These are phyloP conservation scores for Pistacia atlantica DNA, from an alignment of 345 rosid species.

Conservation along the genomic window DNA sequence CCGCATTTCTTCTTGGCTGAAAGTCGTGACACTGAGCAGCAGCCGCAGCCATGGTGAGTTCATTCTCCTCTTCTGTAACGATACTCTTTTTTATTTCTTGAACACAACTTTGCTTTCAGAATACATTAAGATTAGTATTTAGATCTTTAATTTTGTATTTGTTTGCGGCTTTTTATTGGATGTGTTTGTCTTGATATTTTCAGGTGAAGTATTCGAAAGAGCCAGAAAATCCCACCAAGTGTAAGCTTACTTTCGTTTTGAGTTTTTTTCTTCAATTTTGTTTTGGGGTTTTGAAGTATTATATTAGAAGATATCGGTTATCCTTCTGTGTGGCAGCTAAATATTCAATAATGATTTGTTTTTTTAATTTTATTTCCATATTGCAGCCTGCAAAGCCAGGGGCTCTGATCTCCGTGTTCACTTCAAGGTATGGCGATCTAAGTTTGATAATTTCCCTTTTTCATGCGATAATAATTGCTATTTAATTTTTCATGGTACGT, in stretches of 20 bases:
- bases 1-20: neutral
- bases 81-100: neutral
- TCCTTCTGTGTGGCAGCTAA: neutral
- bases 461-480: neutral
- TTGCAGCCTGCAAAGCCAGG: conserved; percentile 76
- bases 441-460: neutral
- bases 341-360: conserved; percentile 7
- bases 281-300: neutral
- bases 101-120: neutral
- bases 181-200: conserved; percentile 15
- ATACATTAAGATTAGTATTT: neutral
- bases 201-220: conserved; percentile 81
- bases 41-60: conserved; percentile 30
- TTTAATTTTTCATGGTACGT: no score
- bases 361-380: neutral
- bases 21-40: neutral
- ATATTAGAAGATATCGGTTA: neutral
- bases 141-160: neutral
- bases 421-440: conserved; percentile 55
- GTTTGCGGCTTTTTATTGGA: neutral
- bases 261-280: neutral
- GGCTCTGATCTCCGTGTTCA: conserved; percentile 79
- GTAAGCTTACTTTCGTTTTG: conserved; percentile 34
- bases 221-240: conserved; percentile 76
- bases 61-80: neutral